Evolutionary conservation across 306 rosid species (phyloP).

Genomic region (Lathyrus aphaca): DNA sequence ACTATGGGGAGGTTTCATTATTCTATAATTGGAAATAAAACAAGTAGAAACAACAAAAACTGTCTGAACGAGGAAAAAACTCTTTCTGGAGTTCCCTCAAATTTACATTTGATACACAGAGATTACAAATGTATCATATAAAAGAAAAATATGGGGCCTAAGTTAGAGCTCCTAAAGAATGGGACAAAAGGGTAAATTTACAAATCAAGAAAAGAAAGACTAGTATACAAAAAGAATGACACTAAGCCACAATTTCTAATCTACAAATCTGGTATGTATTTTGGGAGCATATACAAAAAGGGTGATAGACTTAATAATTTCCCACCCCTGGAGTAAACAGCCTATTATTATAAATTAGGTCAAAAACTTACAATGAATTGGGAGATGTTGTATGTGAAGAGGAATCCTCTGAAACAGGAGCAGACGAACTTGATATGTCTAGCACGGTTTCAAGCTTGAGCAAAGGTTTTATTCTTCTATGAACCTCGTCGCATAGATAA

Average conservation of each 20-base stretch:
- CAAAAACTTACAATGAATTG: slow-evolving; percentile 46
- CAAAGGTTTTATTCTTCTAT: slow-evolving; percentile 75
- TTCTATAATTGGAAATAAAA: slow-evolving; percentile 19
- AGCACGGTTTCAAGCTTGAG: slow-evolving; percentile 55
- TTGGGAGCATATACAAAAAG: slow-evolving; percentile 61
- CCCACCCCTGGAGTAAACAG: slow-evolving; percentile 55
- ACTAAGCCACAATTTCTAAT: slow-evolving; percentile 51
- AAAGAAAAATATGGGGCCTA: slow-evolving; percentile 40
- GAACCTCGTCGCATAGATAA: slow-evolving; percentile 62
- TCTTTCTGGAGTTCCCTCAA: slow-evolving; percentile 43
- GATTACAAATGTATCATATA: slow-evolving; percentile 34
- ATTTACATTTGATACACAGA: slow-evolving; percentile 57
- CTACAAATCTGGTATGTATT: slow-evolving; percentile 52
- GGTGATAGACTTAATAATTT: slow-evolving; percentile 56
- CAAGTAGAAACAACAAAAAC: not conserved
- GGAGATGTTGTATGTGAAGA: slow-evolving; percentile 44
- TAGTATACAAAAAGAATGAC: slow-evolving; percentile 78
- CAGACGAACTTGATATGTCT: slow-evolving; percentile 43
- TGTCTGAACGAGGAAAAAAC: slow-evolving; percentile 17
- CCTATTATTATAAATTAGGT: slow-evolving; percentile 41
- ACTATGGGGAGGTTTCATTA: no score
- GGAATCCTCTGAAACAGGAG: slow-evolving; percentile 41
- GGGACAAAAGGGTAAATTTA: slow-evolving; percentile 39
- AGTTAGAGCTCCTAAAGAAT: slow-evolving; percentile 60
- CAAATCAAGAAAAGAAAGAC: slow-evolving; percentile 40